Conservation (phyloP, 1,284 basidiomycete species). For the Sparassis latifolia region DNA sequence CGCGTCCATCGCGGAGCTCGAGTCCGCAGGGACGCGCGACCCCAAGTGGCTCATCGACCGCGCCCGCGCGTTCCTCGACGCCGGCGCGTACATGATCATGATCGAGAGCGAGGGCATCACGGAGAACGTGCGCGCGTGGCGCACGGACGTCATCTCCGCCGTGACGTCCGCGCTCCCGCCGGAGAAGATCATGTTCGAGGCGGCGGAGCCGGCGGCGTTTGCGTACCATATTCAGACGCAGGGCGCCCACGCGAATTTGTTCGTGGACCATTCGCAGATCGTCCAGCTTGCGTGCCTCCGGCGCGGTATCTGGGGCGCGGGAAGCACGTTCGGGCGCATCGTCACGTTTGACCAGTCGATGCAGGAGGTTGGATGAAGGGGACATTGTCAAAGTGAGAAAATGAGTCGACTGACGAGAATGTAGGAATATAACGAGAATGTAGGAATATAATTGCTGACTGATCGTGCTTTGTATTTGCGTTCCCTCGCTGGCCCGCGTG, state of each 20-base stretch:
- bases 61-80: conserved; percentile 36
- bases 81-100: conserved; percentile 41
- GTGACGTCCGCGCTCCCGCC: conserved; percentile 35
- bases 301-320: conserved; percentile 41
- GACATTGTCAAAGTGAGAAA: too few relatives aligned
- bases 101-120: conserved; percentile 44
- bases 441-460: too few relatives aligned
- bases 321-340: conserved; percentile 32
- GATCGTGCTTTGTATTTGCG: too few relatives aligned
- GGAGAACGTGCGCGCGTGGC: conserved; percentile 38
- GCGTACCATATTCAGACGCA: conserved; percentile 39
- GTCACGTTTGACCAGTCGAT: conserved; percentile 33
- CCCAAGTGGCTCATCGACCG: conserved; percentile 38
- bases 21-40: conserved; percentile 35
- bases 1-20: conserved; percentile 33
- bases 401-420: too few relatives aligned
- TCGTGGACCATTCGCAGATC: conserved; percentile 41
- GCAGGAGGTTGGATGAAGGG: too few relatives aligned
- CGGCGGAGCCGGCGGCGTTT: conserved; percentile 38
- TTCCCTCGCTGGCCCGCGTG: too few relatives aligned
- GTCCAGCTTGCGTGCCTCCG: conserved; percentile 41
- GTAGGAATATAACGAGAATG: too few relatives aligned
- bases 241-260: conserved; percentile 38
- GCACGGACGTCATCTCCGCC: conserved; percentile 39
- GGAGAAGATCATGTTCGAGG: conserved; percentile 43